Evolutionary conservation across 129 eudicot species (phyloP).

Genomic region (Escallonia rubra): DNA sequence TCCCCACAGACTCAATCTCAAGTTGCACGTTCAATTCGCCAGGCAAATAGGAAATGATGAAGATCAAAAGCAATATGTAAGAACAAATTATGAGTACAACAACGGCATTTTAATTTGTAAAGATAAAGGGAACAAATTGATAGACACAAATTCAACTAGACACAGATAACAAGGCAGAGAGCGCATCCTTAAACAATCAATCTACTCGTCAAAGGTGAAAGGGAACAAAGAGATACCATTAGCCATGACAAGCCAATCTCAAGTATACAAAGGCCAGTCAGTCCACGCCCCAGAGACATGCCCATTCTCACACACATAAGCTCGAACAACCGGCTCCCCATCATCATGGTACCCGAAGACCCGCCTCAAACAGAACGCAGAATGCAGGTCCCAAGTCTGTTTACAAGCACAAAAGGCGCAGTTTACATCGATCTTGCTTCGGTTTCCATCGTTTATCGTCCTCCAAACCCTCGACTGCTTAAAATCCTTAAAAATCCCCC

Average conservation of each 20-base stretch:
- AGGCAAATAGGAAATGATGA: no score
- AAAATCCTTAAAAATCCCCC: slow-evolving; percentile 88
- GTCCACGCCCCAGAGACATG: slow-evolving; percentile 99
- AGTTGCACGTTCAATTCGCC: no score
- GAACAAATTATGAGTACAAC: no score
- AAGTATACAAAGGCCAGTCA: slow-evolving; percentile 82
- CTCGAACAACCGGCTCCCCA: slow-evolving; percentile 94
- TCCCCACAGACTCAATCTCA: no score
- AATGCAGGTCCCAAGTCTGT: slow-evolving; percentile 85
- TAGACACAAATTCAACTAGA: not conserved
- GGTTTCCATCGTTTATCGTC: slow-evolving; percentile 72
- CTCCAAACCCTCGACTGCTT: slow-evolving; percentile 89
- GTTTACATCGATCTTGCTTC: slow-evolving; percentile 47
- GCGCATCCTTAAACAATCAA: no score
- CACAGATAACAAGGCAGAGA: not conserved
- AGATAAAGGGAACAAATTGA: not conserved
- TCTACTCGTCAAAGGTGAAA: no score
- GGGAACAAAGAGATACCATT: not conserved
- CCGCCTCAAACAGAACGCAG: slow-evolving; percentile 89
- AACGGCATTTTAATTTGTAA: no score
- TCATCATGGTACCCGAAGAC: slow-evolving; percentile 91
- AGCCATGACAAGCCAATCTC: not conserved
- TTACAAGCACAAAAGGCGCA: slow-evolving; percentile 72
- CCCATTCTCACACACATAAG: slow-evolving; percentile 94
- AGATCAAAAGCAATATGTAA: no score